Evolutionary conservation across 495 filamentous ascomycete species (phyloP), one percentile per base, ranked within the genome.

Genomic region (Corynascus novoguineensis): DNA sequence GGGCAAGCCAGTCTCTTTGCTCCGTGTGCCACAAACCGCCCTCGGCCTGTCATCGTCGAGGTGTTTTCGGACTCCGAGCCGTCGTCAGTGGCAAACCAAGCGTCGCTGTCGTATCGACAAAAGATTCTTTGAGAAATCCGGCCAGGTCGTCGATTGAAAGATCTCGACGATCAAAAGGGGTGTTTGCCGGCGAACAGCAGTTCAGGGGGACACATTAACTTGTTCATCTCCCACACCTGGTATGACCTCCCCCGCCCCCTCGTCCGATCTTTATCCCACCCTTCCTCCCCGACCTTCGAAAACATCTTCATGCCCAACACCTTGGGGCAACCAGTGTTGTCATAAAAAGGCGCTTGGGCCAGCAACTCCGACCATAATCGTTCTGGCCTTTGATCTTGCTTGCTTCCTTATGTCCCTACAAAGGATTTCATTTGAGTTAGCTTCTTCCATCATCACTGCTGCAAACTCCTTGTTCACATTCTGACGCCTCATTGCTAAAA

Each of bases 191-290:
- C 64, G 70, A 70, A 70, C 71, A 75, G 65, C 64, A 66, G 60
- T 73, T 71, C 71, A 75, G 85, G 90, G 91, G 89, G 92, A 96
- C 86, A 90, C 92, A 96, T 97, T 97, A 73, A 85, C 65, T 97
- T 96, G 92, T 95, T 88, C 80, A 88, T 96, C 91, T 96, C 90
- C 88, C 83, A 77, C 78, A 77, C 71, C 81, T 77, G 84, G 87
- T 89, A 88, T 84, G 88, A 70, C 58, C 54, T 57, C 47, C 49
- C 50, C 55, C 44, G 6, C 44, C 44, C 44, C 29, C 22, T 45
- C 50, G 19, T 41, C 28, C 40, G 49, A 29, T 45, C 50, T 25
- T 29, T 28, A 19, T n/a, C 22, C 50, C 6, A 27, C 17, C 42
- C 37, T n/a, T n/a, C 37, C 37, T 32, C 54, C n/a, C 1, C 15